Evolutionary conservation across 495 filamentous ascomycete species (phyloP).

Genomic region (Aspergillus conjunctus): DNA sequence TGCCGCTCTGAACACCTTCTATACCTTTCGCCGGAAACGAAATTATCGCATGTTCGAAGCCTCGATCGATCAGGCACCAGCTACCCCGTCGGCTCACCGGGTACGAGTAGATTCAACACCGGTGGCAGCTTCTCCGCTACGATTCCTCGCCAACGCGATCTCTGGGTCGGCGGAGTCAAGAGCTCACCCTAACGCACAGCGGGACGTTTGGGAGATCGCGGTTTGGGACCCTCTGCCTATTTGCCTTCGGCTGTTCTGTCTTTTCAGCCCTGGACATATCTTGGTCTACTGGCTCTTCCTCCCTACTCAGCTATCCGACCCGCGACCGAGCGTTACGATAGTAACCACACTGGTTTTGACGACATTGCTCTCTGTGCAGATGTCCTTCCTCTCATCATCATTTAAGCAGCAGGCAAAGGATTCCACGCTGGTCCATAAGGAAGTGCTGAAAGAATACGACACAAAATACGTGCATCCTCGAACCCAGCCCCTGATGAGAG

Average conservation of each 20-base stretch:
- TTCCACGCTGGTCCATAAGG: conserved; percentile 76
- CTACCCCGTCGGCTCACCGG: conserved; percentile 84
- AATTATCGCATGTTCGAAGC: conserved; percentile 92
- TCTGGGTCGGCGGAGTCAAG: conserved; percentile 66
- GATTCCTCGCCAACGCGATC: conserved; percentile 71
- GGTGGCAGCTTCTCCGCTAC: conserved; percentile 73
- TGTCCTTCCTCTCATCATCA: conserved; percentile 65
- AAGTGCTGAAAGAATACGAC: conserved; percentile 95
- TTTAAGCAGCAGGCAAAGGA: conserved; percentile 89
- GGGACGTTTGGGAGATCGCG: conserved; percentile 93
- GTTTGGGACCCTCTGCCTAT: conserved; percentile 92
- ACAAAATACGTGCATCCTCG: conserved; percentile 90
- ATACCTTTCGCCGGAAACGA: conserved; percentile 79
- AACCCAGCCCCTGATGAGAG: conserved; percentile 77
- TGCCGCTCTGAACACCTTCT: conserved; percentile 73
- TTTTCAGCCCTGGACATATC: conserved; percentile 91
- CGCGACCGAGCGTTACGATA: conserved; percentile 79
- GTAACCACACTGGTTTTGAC: conserved; percentile 75
- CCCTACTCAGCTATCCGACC: conserved; percentile 72
- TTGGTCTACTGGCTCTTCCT: conserved; percentile 86
- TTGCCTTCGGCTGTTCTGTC: conserved; percentile 78
- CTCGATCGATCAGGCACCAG: conserved; percentile 69
- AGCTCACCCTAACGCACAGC: conserved; percentile 78
- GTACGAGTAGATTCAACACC: conserved; percentile 91
- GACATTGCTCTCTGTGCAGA: conserved; percentile 72